phyloP scores from a whole-genome alignment of 2,329 filamentous ascomycete species.

The Colletotrichum orbiculare region DNA sequence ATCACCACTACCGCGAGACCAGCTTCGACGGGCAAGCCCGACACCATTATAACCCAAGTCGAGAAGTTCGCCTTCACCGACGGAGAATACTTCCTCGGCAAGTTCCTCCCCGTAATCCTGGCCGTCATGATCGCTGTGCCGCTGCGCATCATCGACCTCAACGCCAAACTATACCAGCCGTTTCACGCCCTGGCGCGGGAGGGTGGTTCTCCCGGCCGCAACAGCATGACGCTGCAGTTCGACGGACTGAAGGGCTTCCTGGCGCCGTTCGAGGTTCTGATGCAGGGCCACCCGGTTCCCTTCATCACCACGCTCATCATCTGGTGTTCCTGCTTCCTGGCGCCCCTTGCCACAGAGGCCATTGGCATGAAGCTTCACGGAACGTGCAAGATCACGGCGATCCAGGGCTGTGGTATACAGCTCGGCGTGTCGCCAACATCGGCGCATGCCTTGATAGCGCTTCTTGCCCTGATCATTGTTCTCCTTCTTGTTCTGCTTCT shows the following conservation, averaged over 20 bases:
- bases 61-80: constrained; percentile 42
- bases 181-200: constrained; percentile 54
- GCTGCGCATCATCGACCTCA: constrained; percentile 52
- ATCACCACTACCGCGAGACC: constrained; percentile 40
- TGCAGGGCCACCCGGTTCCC: constrained; percentile 49
- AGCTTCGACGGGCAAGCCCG: constrained; percentile 3
- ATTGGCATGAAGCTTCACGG: constrained; percentile 52
- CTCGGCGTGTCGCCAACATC: constrained; percentile 48
- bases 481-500: constrained; percentile 44
- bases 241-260: constrained; percentile 49
- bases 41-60: constrained; percentile 36
- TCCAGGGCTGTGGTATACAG: constrained; percentile 46
- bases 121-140: constrained; percentile 52
- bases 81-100: constrained; percentile 52
- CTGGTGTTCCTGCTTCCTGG: constrained; percentile 47
- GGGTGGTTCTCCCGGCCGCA: constrained; percentile 49
- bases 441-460: constrained; percentile 45
- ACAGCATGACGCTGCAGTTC: constrained; percentile 57
- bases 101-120: constrained; percentile 54
- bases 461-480: constrained; percentile 45
- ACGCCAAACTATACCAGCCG: constrained; percentile 55
- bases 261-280: constrained; percentile 47
- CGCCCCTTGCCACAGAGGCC: constrained; percentile 54
- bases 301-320: constrained; percentile 51
- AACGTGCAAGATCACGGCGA: constrained; percentile 44